A percentile compares a stretch with the other conserved stretches of the same genome.
phyloP scores from a whole-genome alignment of 2,329 filamentous ascomycete species.

The Fusarium temperatum region DNA sequence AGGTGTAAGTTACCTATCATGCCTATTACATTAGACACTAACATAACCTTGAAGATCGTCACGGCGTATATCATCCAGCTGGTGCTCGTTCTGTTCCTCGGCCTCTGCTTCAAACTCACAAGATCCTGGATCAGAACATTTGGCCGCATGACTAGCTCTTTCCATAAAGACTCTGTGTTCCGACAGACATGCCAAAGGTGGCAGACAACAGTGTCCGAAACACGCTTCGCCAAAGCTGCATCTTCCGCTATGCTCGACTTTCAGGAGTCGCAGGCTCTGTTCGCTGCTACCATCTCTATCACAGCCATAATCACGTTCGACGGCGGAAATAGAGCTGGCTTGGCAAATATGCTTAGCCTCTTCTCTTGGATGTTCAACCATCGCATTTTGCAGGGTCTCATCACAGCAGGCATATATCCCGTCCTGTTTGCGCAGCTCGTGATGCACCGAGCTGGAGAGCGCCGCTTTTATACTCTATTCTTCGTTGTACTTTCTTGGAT shows the following conservation, averaged over 20 bases:
- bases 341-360: background rate
- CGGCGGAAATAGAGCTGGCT: background rate
- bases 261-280: background rate
- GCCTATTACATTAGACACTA: accelerated
- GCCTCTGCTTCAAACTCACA: background rate
- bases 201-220: background rate
- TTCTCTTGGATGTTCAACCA: constrained; percentile 2
- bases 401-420: background rate
- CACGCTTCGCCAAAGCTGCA: background rate
- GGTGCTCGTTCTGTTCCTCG: background rate
- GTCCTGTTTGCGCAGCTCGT: background rate
- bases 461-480: background rate
- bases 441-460: background rate
- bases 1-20: background rate
- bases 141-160: background rate
- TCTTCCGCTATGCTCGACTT: background rate
- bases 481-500: background rate
- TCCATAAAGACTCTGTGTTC: background rate
- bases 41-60: background rate
- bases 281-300: background rate
- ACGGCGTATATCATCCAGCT: background rate
- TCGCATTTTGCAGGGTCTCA: background rate
- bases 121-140: background rate
- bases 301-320: background rate
- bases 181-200: background rate